Evolutionary conservation across 106 monocot genomes (phyloP).

Genomic region (Xerophyta viscosa): DNA sequence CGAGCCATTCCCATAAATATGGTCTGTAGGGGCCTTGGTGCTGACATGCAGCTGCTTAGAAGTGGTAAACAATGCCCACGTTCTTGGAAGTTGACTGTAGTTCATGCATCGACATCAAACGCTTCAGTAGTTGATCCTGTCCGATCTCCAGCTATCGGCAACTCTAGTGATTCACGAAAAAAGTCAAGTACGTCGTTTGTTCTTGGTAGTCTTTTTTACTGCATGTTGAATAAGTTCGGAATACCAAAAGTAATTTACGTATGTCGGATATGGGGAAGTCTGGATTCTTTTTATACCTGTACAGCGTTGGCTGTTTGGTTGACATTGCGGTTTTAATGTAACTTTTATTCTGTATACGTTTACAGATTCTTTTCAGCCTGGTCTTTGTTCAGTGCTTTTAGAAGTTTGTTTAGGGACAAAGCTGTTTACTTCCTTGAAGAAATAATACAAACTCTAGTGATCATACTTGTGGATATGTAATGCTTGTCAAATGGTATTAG

Average conservation of each 20-base stretch:
- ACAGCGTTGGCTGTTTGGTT: too few species aligned
- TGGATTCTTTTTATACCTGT: too few species aligned
- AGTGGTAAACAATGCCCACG: constrained; percentile 8
- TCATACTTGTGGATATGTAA: too few species aligned
- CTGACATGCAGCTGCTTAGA: constrained; percentile 15
- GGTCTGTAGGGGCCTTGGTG: constrained; percentile 17
- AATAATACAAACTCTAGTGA: too few species aligned
- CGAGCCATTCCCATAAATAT: constrained; percentile 14
- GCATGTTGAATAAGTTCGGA: background rate
- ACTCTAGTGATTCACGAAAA: constrained; percentile 21
- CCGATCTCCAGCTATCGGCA: constrained; percentile 17
- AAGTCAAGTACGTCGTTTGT: constrained; percentile 53
- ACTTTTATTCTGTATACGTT: too few species aligned
- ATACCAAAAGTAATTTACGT: too few species aligned
- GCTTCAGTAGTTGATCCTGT: constrained; percentile 41
- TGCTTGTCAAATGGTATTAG: too few species aligned
- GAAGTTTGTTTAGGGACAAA: too few species aligned
- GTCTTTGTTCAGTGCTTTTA: too few species aligned
- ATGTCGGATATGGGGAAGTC: background rate
- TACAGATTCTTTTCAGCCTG: too few species aligned
- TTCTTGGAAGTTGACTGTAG: constrained; percentile 22
- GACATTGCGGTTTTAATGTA: too few species aligned
- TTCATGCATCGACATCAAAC: constrained; percentile 34
- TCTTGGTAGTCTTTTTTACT: background rate
- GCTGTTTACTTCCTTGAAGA: too few species aligned